Evolutionary conservation across 2,329 filamentous ascomycete genomes (phyloP), one percentile per base, ranked within the genome.

Genomic region (Aspergillus glaucus): DNA sequence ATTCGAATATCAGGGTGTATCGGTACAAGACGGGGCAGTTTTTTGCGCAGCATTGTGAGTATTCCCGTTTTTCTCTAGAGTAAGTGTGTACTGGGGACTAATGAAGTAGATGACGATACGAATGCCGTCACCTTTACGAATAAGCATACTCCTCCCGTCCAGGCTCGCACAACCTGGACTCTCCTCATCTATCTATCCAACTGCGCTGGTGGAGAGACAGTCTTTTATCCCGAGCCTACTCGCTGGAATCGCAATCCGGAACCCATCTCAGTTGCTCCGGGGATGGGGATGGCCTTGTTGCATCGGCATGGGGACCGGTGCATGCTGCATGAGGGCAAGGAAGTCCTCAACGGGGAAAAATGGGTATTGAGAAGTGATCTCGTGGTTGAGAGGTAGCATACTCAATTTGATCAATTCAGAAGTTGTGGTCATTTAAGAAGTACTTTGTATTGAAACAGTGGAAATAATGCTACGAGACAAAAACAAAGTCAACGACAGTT

Each of bases 291-390:
- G 78, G 79, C 89, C 30, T 75, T 96, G 24, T 74, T 96, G 51
- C 92, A 96, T 69, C 87, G 87, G 54, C 92, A 96, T 70, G 91
- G 92, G 0, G 81, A 88, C 55, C 86, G 92, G 54, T 96, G 92
- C 70, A 80, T 96, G 73, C 71, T 96, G 62, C 91, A 95, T 67
- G 90, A 95, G 68, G 90, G 90, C 0, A 79, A 81, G 49, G 84
- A 94, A 64, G 90, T 95, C 0, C 78, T 73, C 1, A 76, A 79
- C 39, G 90, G 90, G 8, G 88, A 95, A 72, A 95, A 95, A 69
- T 95, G 90, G 90, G 84, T 95, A 51, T 79, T 95, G 51, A 76
- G 90, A 55, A 94, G 86, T 54, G 91, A 95, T 73, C 69, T 95
- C 39, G 70, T 75, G 28, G 71, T 75, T 45, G 59, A 53, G 32